Evolutionary conservation across 2,329 filamentous ascomycete genomes (phyloP).

Genomic region (Claviceps fusiformis): DNA sequence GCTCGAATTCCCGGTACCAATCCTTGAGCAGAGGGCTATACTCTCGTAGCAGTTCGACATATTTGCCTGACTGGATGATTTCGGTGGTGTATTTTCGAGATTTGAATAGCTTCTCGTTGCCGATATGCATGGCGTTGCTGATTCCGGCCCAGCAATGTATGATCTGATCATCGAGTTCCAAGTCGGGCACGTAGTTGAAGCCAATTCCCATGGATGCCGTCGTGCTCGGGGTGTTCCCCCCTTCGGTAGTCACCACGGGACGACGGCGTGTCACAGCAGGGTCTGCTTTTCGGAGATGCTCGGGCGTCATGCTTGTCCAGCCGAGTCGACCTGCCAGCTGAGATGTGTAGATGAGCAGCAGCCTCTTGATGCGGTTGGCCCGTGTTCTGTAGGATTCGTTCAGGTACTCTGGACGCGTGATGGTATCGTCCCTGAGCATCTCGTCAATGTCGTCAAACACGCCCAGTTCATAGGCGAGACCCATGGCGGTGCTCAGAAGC

Average conservation of each 20-base stretch:
- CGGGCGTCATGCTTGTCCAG: constrained; percentile 86
- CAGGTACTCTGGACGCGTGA: constrained; percentile 52
- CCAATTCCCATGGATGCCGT: constrained; percentile 33
- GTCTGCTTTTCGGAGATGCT: constrained; percentile 44
- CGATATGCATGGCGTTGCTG: constrained; percentile 80
- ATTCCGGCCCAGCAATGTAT: constrained; percentile 90
- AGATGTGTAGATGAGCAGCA: constrained; percentile 82
- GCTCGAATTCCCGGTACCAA: constrained; percentile 74
- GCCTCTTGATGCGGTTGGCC: constrained; percentile 66
- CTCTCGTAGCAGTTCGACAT: constrained; percentile 66
- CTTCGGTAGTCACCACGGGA: constrained; percentile 31
- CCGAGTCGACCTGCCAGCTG: constrained; percentile 88
- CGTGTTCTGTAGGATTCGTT: constrained; percentile 66
- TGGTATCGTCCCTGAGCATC: constrained; percentile 42
- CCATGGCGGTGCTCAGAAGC: constrained; percentile 81
- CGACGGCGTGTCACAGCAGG: constrained; percentile 39
- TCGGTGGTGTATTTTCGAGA: constrained; percentile 79
- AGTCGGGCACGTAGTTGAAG: constrained; percentile 53
- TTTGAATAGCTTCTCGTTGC: constrained; percentile 77
- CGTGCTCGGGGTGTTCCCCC: constrained; percentile 48
- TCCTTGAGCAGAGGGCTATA: constrained; percentile 66
- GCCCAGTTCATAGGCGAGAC: constrained; percentile 82
- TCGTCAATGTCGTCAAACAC: constrained; percentile 88
- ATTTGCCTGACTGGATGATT: constrained; percentile 74
- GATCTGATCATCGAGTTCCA: constrained; percentile 54